Percentiles rank a stretch among this genome's conserved stretches.
These are phyloP conservation scores for Populus hybrid DNA, from an alignment of 441 rosid species.

Conservation along the genomic window DNA sequence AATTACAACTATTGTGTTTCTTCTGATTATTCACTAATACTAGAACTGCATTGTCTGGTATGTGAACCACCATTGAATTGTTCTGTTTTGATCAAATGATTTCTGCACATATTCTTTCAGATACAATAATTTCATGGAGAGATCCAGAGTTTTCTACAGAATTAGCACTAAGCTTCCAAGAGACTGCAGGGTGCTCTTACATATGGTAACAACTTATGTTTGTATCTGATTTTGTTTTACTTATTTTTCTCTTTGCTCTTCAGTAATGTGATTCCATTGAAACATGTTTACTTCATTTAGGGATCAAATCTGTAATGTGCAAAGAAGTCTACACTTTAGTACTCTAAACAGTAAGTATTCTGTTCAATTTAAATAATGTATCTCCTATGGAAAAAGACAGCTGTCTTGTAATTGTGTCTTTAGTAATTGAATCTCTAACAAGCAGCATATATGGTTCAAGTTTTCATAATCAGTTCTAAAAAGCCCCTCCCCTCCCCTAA, in stretches of 20 bases:
- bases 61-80: background rate
- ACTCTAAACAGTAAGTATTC: slow-evolving; percentile 72
- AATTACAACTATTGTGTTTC: background rate
- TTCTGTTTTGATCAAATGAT: slow-evolving; percentile 13
- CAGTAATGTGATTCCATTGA: slow-evolving; percentile 9
- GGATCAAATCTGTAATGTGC: slow-evolving; percentile 88
- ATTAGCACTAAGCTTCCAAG: slow-evolving; percentile 98
- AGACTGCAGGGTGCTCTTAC: slow-evolving; percentile 89
- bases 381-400: background rate
- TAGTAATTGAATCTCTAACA: background rate
- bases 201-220: slow-evolving; percentile 58
- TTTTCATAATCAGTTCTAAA: background rate
- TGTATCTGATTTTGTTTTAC: slow-evolving; percentile 10
- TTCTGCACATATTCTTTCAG: slow-evolving; percentile 37
- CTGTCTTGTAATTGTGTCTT: background rate
- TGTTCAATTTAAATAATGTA: background rate
- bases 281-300: slow-evolving; percentile 37
- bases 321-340: slow-evolving; percentile 80
- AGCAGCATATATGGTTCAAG: background rate
- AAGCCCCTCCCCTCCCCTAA: background rate
- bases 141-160: slow-evolving; percentile 88
- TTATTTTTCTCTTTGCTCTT: slow-evolving; percentile 7
- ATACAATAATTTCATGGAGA: slow-evolving; percentile 98
- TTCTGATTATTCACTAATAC: background rate
- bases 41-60: background rate